Evolutionary conservation across 192 early-diverging fungal genomes (phyloP), one percentile per base, ranked within the genome.

Genomic region (Linnemannia exigua): DNA sequence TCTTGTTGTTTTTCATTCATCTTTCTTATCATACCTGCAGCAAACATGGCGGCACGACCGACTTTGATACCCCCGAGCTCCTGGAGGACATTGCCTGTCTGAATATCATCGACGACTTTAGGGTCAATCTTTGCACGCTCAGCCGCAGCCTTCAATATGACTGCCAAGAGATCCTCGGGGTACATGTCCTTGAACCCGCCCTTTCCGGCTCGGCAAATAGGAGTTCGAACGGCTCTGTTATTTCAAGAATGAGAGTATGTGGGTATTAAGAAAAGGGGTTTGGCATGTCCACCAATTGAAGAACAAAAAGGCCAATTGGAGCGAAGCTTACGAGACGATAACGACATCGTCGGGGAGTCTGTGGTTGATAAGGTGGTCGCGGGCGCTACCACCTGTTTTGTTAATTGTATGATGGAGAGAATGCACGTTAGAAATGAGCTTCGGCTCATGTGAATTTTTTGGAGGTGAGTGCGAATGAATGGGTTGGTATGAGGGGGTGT

Each of bases 181-280:
- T 95, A 93, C 67, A 96, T 95, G 81, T 98, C 97, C 88, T 95
- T 96, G 95, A 99, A 97, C 25, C 90, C 94, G 72, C 98, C 98
- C 91, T 96, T 97, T 84, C 95, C 94, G 22, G 95, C 97, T 76
- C 96, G 95, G 80, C 95, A 95, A 63, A 98, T 95, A 37, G 97
- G 92, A 15, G 96, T 96, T 77, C 97, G 96, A 77, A 96, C 90
- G 33, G 98, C 98, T 15, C 83, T 85, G 17, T 5, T 69, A 37
- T 41, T 22, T 28, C 61, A 67, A 46, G 11, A 46, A 69, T 9
- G 11, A 74, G 37, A 58, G 5, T 8, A 38, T 7, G 22, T 44
- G 61, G n/a, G n/a, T n/a, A n/a, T n/a, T n/a, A n/a, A n/a, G n/a
- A n/a, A n/a, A n/a, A n/a, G n/a, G n/a, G n/a, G n/a, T n/a, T n/a